Conservation (phyloP, 129 eudicot species). For the carrot (Daucus carota) region DH1_v3.0 NC_030382.2:40298001-40298500, state of each 20-base stretch:
- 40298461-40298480: not conserved
- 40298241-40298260: not conserved
- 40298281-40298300: too few relatives aligned
- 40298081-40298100: conserved; percentile 74
- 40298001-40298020: conserved; percentile 25
- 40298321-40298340: too few relatives aligned
- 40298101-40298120: conserved; percentile 65
- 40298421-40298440: not conserved
- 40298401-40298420: not conserved
- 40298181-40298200: too few relatives aligned
- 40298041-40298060: conserved; percentile 80
- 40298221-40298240: not conserved
- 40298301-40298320: not conserved
- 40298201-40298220: too few relatives aligned
- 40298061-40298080: conserved; percentile 83
- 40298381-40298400: not conserved
- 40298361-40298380: too few relatives aligned
- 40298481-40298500: not conserved
- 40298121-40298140: conserved; percentile 71
- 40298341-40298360: too few relatives aligned
- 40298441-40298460: not conserved
- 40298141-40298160: conserved; percentile 87
- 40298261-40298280: not conserved
- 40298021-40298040: conserved; percentile 59
- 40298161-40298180: conserved; percentile 28